phyloP scores from a whole-genome alignment of 495 filamentous ascomycete genomes.

The Xylaria cubensis region DNA sequence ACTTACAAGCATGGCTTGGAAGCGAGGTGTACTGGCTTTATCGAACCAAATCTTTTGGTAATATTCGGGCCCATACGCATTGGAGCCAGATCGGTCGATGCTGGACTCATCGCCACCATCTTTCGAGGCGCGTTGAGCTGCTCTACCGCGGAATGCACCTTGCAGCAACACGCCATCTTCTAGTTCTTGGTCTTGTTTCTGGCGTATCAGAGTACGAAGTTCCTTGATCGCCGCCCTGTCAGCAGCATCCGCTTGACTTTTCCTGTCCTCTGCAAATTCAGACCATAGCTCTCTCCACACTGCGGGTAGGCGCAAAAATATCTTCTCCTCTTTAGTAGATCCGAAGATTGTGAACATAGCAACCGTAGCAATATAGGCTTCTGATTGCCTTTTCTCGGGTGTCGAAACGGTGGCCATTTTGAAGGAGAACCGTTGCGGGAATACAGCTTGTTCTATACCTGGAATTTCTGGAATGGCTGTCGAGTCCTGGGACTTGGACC shows the following conservation, averaged over 20 bases:
- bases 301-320: constrained; percentile 75
- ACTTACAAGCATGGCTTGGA: constrained; percentile 63
- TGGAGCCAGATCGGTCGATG: constrained; percentile 41
- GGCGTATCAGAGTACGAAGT: constrained; percentile 66
- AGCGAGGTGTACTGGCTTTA: constrained; percentile 67
- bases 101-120: constrained; percentile 52
- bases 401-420: constrained; percentile 81
- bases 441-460: constrained; percentile 52
- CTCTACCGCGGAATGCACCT: constrained; percentile 71
- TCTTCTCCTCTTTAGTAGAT: constrained; percentile 84
- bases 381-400: constrained; percentile 78
- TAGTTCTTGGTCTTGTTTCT: constrained; percentile 61
- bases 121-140: constrained; percentile 52
- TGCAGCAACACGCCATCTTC: constrained; percentile 79
- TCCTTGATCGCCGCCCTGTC: constrained; percentile 70
- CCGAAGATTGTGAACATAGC: constrained; percentile 82
- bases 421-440: constrained; percentile 55
- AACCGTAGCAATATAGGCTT: constrained; percentile 81
- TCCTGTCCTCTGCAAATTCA: constrained; percentile 74
- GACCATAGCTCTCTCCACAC: constrained; percentile 86
- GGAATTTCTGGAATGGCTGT: constrained; percentile 48
- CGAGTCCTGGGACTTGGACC: constrained; percentile 78
- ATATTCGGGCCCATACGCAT: constrained; percentile 40
- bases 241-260: constrained; percentile 67
- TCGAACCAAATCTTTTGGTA: constrained; percentile 73